These are phyloP conservation scores for Nakazawaea molendinolei DNA, from an alignment of 805 yeast genomes.

Conservation along the genomic window DNA sequence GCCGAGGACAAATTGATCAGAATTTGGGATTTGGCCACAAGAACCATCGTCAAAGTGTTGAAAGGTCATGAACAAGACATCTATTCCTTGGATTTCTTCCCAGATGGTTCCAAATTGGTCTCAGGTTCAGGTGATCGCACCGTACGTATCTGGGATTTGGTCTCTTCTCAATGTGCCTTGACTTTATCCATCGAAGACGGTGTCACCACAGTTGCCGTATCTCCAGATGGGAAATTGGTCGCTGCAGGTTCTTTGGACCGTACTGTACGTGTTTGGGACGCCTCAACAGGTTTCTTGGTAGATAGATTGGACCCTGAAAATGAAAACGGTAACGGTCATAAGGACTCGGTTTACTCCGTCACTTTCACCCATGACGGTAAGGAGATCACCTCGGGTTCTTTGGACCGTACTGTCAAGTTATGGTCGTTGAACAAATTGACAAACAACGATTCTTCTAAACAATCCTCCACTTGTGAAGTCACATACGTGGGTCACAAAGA, in stretches of 20 bases:
- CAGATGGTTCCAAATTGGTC: constrained; percentile 87
- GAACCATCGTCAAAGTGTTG: constrained; percentile 78
- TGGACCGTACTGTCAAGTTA: constrained; percentile 91
- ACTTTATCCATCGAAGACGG: constrained; percentile 94
- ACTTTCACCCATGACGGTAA: constrained; percentile 88
- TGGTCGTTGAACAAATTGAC: constrained; percentile 77
- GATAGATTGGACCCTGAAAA: constrained; percentile 89
- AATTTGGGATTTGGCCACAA: constrained; percentile 89
- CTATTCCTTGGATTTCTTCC: constrained; percentile 90
- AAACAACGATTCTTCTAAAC: constrained; percentile 28
- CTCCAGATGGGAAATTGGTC: constrained; percentile 88
- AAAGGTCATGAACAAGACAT: constrained; percentile 97
- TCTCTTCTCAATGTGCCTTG: constrained; percentile 80
- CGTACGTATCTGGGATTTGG: constrained; percentile 93
- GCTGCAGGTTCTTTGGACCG: constrained; percentile 97
- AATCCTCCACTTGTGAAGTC: constrained; percentile 66
- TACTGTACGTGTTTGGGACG: constrained; percentile 96
- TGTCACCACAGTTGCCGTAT: constrained; percentile 94
- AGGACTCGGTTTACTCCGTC: constrained; percentile 92
- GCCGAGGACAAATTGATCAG: constrained; percentile 87
- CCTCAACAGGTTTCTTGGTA: constrained; percentile 83
- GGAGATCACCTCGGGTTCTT: constrained; percentile 89
- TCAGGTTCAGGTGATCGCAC: constrained; percentile 97
- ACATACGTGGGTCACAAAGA: constrained; percentile 96
- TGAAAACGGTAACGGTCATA: constrained; percentile 87